Evolutionary conservation across 208 protist genomes (phyloP).

Genomic region (Trypanosomatidae sp.): DNA sequence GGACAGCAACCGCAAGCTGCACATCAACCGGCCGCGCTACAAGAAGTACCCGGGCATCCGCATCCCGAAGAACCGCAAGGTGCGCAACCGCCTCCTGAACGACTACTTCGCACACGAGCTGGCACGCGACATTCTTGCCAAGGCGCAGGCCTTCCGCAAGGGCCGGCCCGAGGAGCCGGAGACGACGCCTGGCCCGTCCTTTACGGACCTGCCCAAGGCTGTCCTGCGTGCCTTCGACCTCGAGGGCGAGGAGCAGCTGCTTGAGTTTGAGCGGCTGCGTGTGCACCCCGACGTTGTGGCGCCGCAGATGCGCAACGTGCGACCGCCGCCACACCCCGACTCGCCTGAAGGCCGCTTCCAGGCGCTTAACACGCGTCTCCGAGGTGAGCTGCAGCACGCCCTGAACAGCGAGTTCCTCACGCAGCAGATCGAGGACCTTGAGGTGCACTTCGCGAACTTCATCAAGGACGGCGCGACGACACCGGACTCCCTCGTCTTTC

Average conservation of each 20-base stretch:
- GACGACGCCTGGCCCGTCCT: conserved; percentile 37
- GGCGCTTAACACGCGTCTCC: conserved; percentile 64
- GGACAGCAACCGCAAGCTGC: conserved; percentile 36
- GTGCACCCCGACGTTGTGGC: conserved; percentile 20
- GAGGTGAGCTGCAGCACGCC: conserved; percentile 79
- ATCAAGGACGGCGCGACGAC: conserved; percentile 33
- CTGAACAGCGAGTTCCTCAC: conserved; percentile 80
- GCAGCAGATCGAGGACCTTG: conserved; percentile 78
- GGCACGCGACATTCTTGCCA: conserved; percentile 40
- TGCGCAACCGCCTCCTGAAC: conserved; percentile 81
- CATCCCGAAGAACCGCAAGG: conserved; percentile 72
- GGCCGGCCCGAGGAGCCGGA: conserved; percentile 13
- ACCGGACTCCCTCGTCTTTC: conserved; percentile 59
- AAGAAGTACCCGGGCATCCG: conserved; percentile 90
- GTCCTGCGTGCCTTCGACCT: conserved; percentile 61
- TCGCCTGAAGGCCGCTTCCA: conserved; percentile 73
- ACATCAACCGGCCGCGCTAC: conserved; percentile 48
- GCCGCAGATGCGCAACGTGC: conserved; percentile 22
- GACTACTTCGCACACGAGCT: conserved; percentile 76
- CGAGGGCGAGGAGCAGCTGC: conserved; percentile 65
- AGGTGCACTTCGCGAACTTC: conserved; percentile 63
- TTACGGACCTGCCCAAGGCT: conserved; percentile 54
- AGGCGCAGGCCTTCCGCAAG: conserved; percentile 46
- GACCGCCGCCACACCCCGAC: conserved; percentile 45
- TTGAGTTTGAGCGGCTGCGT: conserved; percentile 22